These are phyloP conservation scores for Arabis hirsuta DNA, from an alignment of 345 rosid species.

Conservation along the genomic window DNA sequence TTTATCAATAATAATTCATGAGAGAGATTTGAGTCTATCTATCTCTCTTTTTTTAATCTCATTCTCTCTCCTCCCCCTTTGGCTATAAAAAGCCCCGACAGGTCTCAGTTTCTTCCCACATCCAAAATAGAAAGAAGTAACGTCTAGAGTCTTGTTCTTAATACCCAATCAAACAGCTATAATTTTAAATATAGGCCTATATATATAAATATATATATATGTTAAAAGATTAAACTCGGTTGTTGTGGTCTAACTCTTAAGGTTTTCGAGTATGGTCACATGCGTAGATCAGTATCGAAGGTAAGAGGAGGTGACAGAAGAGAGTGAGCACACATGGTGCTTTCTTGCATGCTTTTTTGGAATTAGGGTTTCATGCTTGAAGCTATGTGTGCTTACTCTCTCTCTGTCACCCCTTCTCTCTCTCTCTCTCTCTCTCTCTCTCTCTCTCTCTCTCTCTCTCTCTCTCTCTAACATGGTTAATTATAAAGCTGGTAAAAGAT, in stretches of 20 bases:
- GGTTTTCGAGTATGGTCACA: background rate
- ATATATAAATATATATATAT: slow-evolving; percentile 1
- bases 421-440: slow-evolving; percentile 56
- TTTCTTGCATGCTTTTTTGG: slow-evolving; percentile 67
- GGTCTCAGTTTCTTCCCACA: slow-evolving; percentile 48
- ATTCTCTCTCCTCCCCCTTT: slow-evolving; percentile 13
- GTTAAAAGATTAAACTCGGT: background rate
- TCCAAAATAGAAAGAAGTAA: slow-evolving; percentile 40
- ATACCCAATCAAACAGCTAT: background rate
- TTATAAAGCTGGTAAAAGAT: background rate
- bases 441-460: slow-evolving; percentile 67
- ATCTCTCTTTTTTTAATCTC: background rate
- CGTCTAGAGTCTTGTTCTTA: slow-evolving; percentile 25
- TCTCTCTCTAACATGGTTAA: slow-evolving; percentile 3
- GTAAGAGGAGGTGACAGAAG: slow-evolving; percentile 95
- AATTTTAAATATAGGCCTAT: background rate
- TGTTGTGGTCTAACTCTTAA: background rate
- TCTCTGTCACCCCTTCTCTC: slow-evolving; percentile 68
- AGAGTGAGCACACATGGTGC: slow-evolving; percentile 97
- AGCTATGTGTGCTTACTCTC: slow-evolving; percentile 92
- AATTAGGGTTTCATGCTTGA: slow-evolving; percentile 62
- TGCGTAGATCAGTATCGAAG: slow-evolving; percentile 21
- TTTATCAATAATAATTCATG: slow-evolving; percentile 42
- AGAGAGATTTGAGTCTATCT: slow-evolving; percentile 34
- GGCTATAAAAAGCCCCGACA: slow-evolving; percentile 49